These are phyloP conservation scores for Sporobolomyces pararoseus DNA, from an alignment of 768 basidiomycete species.

Conservation along the genomic window DNA sequence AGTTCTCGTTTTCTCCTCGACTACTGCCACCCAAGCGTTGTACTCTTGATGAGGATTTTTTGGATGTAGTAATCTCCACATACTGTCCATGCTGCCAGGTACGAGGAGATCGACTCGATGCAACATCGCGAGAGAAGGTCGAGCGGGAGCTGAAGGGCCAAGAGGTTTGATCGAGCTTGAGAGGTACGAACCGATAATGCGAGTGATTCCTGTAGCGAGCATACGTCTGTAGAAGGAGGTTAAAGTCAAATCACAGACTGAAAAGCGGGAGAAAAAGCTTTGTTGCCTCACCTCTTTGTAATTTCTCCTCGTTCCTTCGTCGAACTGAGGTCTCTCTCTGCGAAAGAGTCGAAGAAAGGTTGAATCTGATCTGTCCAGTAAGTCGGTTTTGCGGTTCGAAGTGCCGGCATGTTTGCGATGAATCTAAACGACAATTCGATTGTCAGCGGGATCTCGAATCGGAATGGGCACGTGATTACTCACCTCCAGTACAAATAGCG, in stretches of 20 bases:
- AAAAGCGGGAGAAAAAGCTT: not conserved
- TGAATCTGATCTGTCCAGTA: conserved; percentile 39
- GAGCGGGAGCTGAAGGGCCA: conserved; percentile 11
- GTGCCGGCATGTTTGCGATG: conserved; percentile 28
- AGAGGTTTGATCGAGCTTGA: conserved; percentile 14
- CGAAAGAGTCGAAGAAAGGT: conserved; percentile 39
- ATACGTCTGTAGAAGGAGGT: conserved; percentile 19
- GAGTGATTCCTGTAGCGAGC: conserved; percentile 36
- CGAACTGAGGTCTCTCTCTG: conserved; percentile 30
- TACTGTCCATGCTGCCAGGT: conserved; percentile 35
- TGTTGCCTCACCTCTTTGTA: conserved; percentile 31
- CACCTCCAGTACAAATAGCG: conserved; percentile 38
- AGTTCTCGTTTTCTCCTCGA: not conserved
- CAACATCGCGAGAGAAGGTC: conserved; percentile 19
- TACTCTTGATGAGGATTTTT: not conserved
- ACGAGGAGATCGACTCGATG: conserved; percentile 29
- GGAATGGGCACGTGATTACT: too few species aligned
- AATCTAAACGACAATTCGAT: too few species aligned
- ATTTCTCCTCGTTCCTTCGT: conserved; percentile 37
- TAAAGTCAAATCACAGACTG: not conserved
- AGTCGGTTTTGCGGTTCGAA: conserved; percentile 20
- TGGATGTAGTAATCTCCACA: conserved; percentile 2
- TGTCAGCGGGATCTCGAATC: too few species aligned
- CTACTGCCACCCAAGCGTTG: conserved; percentile 34
- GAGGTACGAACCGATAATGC: conserved; percentile 39